These are phyloP conservation scores for Potentilla sterilis DNA, from an alignment of 306 rosid genomes.

Conservation along the genomic window DNA sequence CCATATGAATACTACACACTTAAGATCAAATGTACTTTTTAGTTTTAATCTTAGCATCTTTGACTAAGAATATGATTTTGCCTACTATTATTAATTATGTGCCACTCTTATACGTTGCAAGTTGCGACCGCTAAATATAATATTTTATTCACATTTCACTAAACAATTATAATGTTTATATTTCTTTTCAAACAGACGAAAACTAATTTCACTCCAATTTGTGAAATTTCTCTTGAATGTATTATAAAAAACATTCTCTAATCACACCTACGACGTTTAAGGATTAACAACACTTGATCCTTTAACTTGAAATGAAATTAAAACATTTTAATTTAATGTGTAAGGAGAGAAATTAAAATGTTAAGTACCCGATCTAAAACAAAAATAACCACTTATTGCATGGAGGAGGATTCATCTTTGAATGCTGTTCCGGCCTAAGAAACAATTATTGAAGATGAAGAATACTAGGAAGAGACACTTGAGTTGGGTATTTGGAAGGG, in stretches of 20 bases:
- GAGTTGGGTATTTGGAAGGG: background rate
- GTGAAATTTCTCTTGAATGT: too few relatives aligned
- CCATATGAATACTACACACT: background rate
- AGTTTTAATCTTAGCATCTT: background rate
- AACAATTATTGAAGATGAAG: slow-evolving; percentile 5
- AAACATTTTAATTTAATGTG: too few relatives aligned
- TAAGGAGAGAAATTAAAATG: too few relatives aligned
- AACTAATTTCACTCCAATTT: background rate
- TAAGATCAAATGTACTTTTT: background rate
- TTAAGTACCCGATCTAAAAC: too few relatives aligned
- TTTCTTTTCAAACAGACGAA: too few relatives aligned
- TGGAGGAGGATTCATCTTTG: background rate
- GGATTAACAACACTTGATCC: too few relatives aligned
- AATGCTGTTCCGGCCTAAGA: background rate
- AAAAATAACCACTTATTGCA: background rate
- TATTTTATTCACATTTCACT: too few relatives aligned
- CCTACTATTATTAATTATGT: background rate
- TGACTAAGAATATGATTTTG: background rate
- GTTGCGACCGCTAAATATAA: too few relatives aligned
- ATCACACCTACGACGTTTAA: background rate
- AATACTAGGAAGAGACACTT: background rate
- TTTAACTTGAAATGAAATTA: too few relatives aligned
- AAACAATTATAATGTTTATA: too few relatives aligned
- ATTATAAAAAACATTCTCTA: background rate
- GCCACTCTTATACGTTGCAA: too few relatives aligned